Evolutionary conservation across 805 yeast species (phyloP), one percentile per base, ranked within the genome.

Genomic region (Candida saitoana): DNA sequence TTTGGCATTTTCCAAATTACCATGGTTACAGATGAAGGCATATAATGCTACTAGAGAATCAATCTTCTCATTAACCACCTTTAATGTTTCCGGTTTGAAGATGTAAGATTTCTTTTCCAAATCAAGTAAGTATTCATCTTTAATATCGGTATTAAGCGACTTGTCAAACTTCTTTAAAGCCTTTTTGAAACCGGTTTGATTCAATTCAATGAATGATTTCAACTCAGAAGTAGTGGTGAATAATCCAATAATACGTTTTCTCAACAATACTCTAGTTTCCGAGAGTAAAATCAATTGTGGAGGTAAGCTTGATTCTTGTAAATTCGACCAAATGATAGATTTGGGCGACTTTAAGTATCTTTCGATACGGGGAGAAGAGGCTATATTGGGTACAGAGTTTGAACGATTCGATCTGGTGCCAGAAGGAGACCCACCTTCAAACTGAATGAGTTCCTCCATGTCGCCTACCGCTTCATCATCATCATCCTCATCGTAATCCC

Each of bases 151-250:
- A 44, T 72, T 65, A 47, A 75, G 60, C 6, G 75, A 71, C 53
- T 75, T 75, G 50, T 76, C 80, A 48, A 76, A 76, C 50, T 76
- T 75, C 49, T 76, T 76, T 46, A 71, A 61, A 7, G 78, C 79
- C 45, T 76, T 76, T 42, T 71, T 69, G 58, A 75, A 74, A 11
- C 79, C 80, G 16, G 78, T 74, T 39, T 67, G 68, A 54, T 76
- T 76, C 48, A 76, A 64, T 46, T 76, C 80, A 36, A 75, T 63
- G 47, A 56, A 76, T 5, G 79, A 71, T 46, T 75, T 73, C 46
- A 76, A 63, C 47, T 75, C 78, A 3, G 75, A 67, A 27, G 74
- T 50, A 3, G 73, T 67, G 14, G 77, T 68, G 52, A 58, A 76
- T 33, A 66, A 57, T 8, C 65, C 70, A 39, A 71, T 73, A 36